These are phyloP conservation scores for Boletus patriciae DNA, from an alignment of 768 basidiomycete species.

Conservation along the genomic window DNA sequence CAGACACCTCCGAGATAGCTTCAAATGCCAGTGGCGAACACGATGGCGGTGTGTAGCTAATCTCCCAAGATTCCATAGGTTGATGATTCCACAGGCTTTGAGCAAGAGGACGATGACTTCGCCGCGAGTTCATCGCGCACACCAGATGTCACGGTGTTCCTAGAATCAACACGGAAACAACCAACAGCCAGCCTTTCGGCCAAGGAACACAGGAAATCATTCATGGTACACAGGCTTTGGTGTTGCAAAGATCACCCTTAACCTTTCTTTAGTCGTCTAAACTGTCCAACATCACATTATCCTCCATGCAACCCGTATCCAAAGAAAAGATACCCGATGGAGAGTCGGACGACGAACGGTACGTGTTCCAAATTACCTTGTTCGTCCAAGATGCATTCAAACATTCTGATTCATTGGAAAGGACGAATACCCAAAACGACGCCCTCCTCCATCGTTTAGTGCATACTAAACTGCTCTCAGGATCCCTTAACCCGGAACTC, in stretches of 20 bases:
- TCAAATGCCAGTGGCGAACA: conserved; percentile 15
- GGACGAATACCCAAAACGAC: conserved; percentile 77
- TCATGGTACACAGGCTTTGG: conserved; percentile 59
- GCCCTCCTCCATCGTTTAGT: conserved; percentile 74
- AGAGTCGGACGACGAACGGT: conserved; percentile 61
- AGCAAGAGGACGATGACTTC: conserved; percentile 49
- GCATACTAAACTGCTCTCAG: conserved; percentile 77
- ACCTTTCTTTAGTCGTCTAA: conserved; percentile 67
- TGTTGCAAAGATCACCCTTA: background rate
- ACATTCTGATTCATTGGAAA: conserved; percentile 29
- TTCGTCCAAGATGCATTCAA: background rate
- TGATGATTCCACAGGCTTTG: conserved; percentile 32
- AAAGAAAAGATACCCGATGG: conserved; percentile 25
- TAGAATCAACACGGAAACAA: conserved; percentile 34
- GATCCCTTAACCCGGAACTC: conserved; percentile 63
- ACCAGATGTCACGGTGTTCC: conserved; percentile 60
- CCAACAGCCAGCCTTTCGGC: conserved; percentile 18
- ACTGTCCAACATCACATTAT: conserved; percentile 53
- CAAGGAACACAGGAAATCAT: conserved; percentile 58
- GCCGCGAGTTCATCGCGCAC: conserved; percentile 34
- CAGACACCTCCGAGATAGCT: background rate
- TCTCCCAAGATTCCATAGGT: background rate
- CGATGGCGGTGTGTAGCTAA: conserved; percentile 19
- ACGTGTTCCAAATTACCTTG: conserved; percentile 5
- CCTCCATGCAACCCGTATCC: conserved; percentile 21